Evolutionary conservation across 1,139 yeast species (phyloP).

Genomic region (Saccharomyces uvarum): DNA sequence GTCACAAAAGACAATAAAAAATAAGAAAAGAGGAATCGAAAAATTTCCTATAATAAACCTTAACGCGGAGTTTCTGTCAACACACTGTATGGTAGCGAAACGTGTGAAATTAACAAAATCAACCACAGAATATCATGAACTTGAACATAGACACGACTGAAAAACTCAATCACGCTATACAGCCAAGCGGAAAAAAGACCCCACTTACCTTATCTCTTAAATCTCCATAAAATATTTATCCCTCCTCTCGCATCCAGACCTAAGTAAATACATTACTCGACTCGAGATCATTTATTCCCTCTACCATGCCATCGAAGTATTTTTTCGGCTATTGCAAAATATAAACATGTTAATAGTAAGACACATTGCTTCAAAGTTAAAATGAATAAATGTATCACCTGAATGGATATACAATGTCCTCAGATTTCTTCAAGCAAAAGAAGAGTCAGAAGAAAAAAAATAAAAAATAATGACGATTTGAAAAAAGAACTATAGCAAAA

Average conservation of each 20-base stretch:
- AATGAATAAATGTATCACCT: background rate
- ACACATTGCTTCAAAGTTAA: background rate
- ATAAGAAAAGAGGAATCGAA: conserved; percentile 1
- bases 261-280: background rate
- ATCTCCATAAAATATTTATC: background rate
- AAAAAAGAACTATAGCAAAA: background rate
- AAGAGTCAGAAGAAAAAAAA: background rate
- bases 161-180: conserved; percentile 17
- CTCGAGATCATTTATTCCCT: background rate
- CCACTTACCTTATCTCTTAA: background rate
- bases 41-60: conserved; percentile 4
- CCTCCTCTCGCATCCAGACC: background rate
- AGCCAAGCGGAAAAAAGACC: conserved; percentile 6
- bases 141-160: conserved; percentile 10
- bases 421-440: background rate
- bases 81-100: conserved; percentile 28
- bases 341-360: background rate
- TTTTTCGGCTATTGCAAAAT: background rate
- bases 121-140: conserved; percentile 20
- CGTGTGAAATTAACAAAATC: conserved; percentile 14
- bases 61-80: conserved; percentile 5
- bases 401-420: background rate
- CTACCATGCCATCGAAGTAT: background rate
- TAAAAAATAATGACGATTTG: background rate
- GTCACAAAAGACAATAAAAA: conserved; percentile 1